Conservation (phyloP, 1,284 basidiomycete genomes). For the Fomitopsis betulina region DNA sequence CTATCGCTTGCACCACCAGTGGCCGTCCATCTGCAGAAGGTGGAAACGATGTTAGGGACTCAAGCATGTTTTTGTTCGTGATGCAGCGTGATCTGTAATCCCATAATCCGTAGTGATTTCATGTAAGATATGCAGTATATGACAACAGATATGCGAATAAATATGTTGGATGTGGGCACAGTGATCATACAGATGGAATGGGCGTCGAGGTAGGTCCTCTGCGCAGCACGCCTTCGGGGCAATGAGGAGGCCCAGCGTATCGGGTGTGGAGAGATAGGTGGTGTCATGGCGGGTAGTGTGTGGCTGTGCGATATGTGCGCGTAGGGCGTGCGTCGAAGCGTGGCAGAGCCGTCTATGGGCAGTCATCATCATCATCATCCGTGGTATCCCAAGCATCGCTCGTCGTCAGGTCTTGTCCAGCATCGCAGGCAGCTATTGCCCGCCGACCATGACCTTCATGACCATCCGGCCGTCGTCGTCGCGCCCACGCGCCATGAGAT, state of each 20-base stretch:
- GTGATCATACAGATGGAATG: background rate
- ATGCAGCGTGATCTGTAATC: background rate
- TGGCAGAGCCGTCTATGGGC: background rate
- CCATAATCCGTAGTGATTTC: background rate
- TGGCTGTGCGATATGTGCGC: background rate
- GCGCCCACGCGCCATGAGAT: constrained; percentile 69
- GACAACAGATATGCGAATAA: constrained; percentile 1
- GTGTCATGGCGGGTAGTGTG: background rate
- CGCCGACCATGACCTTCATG: constrained; percentile 79
- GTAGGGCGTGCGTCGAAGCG: background rate
- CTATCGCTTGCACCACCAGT: background rate
- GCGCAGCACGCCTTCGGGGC: background rate
- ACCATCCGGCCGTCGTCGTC: constrained; percentile 79
- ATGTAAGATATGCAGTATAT: background rate
- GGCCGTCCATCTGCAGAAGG: too few species aligned
- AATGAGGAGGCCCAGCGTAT: background rate
- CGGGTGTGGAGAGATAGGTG: background rate
- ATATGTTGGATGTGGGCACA: background rate
- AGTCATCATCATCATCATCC: background rate
- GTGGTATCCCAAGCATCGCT: background rate
- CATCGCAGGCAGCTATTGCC: constrained; percentile 10
- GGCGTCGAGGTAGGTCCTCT: background rate
- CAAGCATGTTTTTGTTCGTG: too few species aligned
- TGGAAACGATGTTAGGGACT: too few species aligned
- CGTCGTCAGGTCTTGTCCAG: background rate